These are phyloP conservation scores for Trichophyton verrucosum DNA, from an alignment of 2,329 filamentous ascomycete genomes.

Conservation along the genomic window DNA sequence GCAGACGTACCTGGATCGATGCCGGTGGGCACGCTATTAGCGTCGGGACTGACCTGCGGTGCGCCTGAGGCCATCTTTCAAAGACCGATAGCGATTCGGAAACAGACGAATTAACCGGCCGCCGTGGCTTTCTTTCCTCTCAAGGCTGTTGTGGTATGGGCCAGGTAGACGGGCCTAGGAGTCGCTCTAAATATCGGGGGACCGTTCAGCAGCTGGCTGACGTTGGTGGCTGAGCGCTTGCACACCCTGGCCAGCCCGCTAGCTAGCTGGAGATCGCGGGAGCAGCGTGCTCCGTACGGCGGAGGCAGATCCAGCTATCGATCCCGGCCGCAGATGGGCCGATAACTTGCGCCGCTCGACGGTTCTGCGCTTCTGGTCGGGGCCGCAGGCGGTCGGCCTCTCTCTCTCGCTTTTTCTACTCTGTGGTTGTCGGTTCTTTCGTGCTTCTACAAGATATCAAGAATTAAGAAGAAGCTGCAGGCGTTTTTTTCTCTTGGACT, in stretches of 20 bases:
- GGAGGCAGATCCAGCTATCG: not conserved
- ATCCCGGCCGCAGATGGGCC: not conserved
- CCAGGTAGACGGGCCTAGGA: not conserved
- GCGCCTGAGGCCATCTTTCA: not conserved
- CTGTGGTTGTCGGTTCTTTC: too few relatives aligned
- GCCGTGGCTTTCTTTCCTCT: not conserved
- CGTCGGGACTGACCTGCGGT: not conserved
- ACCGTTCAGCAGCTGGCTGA: not conserved
- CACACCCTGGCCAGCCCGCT: too few relatives aligned
- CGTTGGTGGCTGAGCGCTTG: not conserved
- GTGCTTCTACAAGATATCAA: too few relatives aligned
- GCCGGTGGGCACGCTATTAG: not conserved
- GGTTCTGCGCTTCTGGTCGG: too few relatives aligned
- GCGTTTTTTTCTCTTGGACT: too few relatives aligned
- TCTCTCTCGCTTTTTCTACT: too few relatives aligned
- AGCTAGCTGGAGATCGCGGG: not conserved
- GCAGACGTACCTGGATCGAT: not conserved
- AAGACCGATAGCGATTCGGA: not conserved
- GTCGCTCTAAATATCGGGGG: not conserved
- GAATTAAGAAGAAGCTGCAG: too few relatives aligned
- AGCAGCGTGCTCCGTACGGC: not conserved
- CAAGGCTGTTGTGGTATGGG: not conserved
- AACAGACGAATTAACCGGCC: not conserved
- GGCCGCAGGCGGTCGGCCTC: too few relatives aligned
- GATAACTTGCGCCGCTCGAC: not conserved